Base-by-base conservation (phyloP, 495 filamentous ascomycete genomes). In the Entonaema liquescens region DNA sequence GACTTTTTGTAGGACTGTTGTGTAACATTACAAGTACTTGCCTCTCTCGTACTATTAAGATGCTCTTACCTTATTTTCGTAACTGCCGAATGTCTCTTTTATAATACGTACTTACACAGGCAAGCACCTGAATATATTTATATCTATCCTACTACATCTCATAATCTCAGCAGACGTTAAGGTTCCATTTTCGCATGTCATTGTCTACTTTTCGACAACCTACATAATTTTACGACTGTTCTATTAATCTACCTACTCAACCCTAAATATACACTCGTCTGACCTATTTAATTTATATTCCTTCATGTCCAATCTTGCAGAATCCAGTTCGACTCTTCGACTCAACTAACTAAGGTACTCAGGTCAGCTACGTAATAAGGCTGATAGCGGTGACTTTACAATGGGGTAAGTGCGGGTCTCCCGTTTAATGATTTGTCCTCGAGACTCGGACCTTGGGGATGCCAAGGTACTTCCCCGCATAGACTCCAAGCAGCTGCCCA, bases 281-380 rank as follows among this genome's bases (percentile, higher is more conserved):
- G 52, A 55, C 25, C 52, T 55, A 55, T 13, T 29, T 35, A 35
- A 29, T 28, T 19, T 55, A 55, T 33, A 55, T 55, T 55, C 17
- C 21, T 6, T 55, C 7, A 12, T 55, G 17, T 35, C n/a, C 8
- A 7, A 33, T 33, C 28, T 55, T 50, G n/a, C 40, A 17, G 57
- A 47, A 59, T 59, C 12, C 28, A 25, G 40, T 17, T 47, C 25
- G 38, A 47, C 57, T 47, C 25, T 6, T 28, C 25, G 19, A 58
- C 47, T 5, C 28, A 58, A 11, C 31, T 33, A 33, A 5, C 5
- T 1, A n/a, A n/a, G n/a, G n/a, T 7, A 33, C 47, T 5, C 28
- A 58, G n/a, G 63, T 40, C 13, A 55, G 4, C 33, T 70, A 70
- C 68, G 62, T 72, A 67, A 67, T 72, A 72, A 65, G 65, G 70